A percentile compares a stretch with the other conserved stretches of the same genome.
These are phyloP conservation scores for Skeletonema marinoi DNA, from an alignment of 108 stramenopile genomes.

Conservation along the genomic window DNA sequence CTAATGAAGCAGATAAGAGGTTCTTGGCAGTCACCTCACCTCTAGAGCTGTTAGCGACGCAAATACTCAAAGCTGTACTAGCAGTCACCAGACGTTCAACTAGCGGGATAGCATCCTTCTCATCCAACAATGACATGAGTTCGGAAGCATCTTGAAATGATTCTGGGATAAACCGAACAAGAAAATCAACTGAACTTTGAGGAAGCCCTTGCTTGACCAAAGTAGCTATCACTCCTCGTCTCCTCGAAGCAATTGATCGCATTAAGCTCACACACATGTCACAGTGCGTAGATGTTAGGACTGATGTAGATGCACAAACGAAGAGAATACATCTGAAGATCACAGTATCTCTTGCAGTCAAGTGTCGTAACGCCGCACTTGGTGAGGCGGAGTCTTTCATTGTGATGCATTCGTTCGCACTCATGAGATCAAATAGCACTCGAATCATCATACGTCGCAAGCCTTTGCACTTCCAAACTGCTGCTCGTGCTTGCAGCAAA, in stretches of 20 bases:
- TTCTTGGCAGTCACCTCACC: conserved; percentile 49
- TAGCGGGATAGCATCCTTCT: conserved; percentile 53
- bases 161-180: conserved; percentile 76
- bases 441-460: conserved; percentile 57
- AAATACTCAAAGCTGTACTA: conserved; percentile 63
- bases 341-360: conserved; percentile 57
- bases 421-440: conserved; percentile 46
- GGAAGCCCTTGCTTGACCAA: conserved; percentile 67
- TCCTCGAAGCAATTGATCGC: conserved; percentile 44
- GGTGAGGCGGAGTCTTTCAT: conserved; percentile 17
- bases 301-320: conserved; percentile 18
- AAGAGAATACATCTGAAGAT: conserved; percentile 62
- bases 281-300: conserved; percentile 41
- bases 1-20: conserved; percentile 49
- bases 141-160: conserved; percentile 52
- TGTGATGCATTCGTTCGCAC: conserved; percentile 53
- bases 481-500: conserved; percentile 58
- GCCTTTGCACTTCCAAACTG: conserved; percentile 58
- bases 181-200: conserved; percentile 59
- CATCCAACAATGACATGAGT: conserved; percentile 48
- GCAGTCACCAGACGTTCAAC: conserved; percentile 62
- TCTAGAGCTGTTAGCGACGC: conserved; percentile 54
- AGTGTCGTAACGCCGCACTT: conserved; percentile 42
- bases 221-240: conserved; percentile 59
- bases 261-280: conserved; percentile 53